Percentiles rank a stretch among this genome's conserved stretches.
These are phyloP conservation scores for Aspergillus taichungensis DNA, from an alignment of 495 filamentous ascomycete genomes.

Conservation along the genomic window DNA sequence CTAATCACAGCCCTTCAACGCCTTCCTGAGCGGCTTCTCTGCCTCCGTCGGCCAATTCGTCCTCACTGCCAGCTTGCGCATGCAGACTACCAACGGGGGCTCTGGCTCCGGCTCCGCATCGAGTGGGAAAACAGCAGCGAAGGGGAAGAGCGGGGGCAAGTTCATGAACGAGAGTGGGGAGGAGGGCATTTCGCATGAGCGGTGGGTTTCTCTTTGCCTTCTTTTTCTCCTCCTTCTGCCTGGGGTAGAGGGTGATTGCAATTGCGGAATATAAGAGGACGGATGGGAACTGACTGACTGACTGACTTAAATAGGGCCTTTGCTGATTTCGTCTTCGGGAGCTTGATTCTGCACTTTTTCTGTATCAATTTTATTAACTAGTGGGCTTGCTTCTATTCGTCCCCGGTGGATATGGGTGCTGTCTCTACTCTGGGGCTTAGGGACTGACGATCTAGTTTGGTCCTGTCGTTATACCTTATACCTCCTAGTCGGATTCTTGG, in stretches of 20 bases:
- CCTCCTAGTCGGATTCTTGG: no score
- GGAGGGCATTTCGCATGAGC: slow-evolving; percentile 38
- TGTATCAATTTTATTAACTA: slow-evolving; percentile 99
- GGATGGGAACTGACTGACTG: neutral
- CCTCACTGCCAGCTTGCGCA: slow-evolving; percentile 78
- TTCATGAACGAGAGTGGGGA: slow-evolving; percentile 19
- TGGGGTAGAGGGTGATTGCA: neutral
- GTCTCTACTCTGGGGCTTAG: slow-evolving; percentile 6
- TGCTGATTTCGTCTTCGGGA: slow-evolving; percentile 92
- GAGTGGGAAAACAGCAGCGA: slow-evolving; percentile 24
- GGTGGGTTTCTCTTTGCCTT: slow-evolving; percentile 24
- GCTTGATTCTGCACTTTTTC: slow-evolving; percentile 94
- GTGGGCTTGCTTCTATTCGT: neutral
- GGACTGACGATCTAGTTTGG: neutral
- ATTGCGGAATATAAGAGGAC: no score
- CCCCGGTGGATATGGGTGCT: neutral
- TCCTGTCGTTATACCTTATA: no score
- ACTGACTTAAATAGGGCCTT: slow-evolving; percentile 58
- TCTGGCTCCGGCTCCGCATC: slow-evolving; percentile 11
- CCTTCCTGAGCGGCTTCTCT: slow-evolving; percentile 89
- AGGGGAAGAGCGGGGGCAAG: slow-evolving; percentile 15
- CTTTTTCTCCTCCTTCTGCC: neutral
- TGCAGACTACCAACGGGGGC: slow-evolving; percentile 58
- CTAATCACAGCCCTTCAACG: slow-evolving; percentile 78
- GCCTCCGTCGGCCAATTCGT: slow-evolving; percentile 98